These are phyloP conservation scores for Neopestalotiopsis sp. DNA, from an alignment of 2,329 filamentous ascomycete species.

Conservation along the genomic window DNA sequence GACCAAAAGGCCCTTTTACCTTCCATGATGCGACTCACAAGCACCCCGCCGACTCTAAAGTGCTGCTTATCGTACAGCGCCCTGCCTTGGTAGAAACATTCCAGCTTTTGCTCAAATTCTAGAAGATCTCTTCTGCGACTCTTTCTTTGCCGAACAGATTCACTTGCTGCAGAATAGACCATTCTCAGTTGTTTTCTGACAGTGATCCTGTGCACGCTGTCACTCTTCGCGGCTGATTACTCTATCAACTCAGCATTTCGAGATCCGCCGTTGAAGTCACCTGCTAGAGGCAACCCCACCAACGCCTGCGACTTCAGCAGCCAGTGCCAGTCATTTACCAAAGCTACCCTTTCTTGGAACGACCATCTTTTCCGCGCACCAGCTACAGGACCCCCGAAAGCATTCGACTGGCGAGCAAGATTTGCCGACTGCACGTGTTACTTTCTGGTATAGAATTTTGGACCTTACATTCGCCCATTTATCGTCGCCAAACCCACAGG, in stretches of 20 bases:
- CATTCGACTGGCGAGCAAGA: not conserved
- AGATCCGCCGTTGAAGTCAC: slow-evolving; percentile 7
- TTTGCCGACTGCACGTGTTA: not conserved
- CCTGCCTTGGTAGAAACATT: not conserved
- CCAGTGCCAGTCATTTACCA: not conserved
- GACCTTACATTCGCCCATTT: not conserved
- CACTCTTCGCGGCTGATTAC: not conserved
- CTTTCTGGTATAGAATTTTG: not conserved
- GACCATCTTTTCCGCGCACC: not conserved
- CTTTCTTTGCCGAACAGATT: not conserved
- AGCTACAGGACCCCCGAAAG: not conserved
- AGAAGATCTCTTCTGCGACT: not conserved
- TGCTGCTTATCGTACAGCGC: not conserved
- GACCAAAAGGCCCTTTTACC: not conserved
- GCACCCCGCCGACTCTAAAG: not conserved
- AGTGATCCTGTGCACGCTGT: not conserved
- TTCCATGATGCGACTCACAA: not conserved
- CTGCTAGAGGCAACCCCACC: slow-evolving; percentile 5
- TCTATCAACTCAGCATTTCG: not conserved
- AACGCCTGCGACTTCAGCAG: not conserved
- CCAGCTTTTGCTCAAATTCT: not conserved
- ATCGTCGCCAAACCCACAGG: slow-evolving; percentile 2
- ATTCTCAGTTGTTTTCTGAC: not conserved
- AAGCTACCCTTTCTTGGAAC: not conserved
- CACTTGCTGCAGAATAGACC: not conserved